phyloP scores from a whole-genome alignment of 2,329 filamentous ascomycete species.

The Tolypocladium paradoxum region DNA sequence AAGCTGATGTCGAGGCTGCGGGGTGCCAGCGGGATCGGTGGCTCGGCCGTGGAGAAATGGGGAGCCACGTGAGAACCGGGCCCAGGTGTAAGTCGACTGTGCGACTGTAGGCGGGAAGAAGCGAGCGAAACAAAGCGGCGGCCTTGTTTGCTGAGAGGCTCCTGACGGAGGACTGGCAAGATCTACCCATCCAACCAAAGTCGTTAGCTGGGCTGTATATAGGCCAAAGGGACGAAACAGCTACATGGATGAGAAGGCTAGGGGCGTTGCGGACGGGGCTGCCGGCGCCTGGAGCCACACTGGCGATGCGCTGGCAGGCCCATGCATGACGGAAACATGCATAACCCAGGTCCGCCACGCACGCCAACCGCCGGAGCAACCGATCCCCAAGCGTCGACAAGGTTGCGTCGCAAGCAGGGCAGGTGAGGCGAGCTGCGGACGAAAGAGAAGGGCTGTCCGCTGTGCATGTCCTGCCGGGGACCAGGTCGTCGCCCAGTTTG shows the following conservation, averaged over 20 bases:
- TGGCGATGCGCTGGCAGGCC: slow-evolving; percentile 26
- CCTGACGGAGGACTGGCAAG: slow-evolving; percentile 13
- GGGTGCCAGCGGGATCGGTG: slow-evolving; percentile 19
- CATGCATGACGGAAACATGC: slow-evolving; percentile 51
- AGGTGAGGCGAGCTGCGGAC: background rate
- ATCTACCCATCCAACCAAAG: slow-evolving; percentile 27
- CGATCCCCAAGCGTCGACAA: slow-evolving; percentile 4
- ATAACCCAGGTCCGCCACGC: slow-evolving; percentile 14
- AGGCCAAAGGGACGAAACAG: slow-evolving; percentile 13
- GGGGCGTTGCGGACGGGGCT: slow-evolving; percentile 10
- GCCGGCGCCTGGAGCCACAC: slow-evolving; percentile 18
- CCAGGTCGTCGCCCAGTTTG: background rate
- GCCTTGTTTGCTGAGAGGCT: slow-evolving; percentile 11
- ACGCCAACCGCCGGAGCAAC: slow-evolving; percentile 7
- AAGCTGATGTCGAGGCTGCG: slow-evolving; percentile 34
- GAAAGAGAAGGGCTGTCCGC: background rate
- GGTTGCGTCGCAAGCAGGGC: background rate
- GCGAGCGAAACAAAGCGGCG: slow-evolving; percentile 11
- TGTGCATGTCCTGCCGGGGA: background rate
- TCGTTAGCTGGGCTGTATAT: slow-evolving; percentile 23
- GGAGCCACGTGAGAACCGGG: slow-evolving; percentile 32
- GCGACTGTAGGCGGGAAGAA: slow-evolving; percentile 7
- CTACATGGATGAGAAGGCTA: slow-evolving; percentile 11
- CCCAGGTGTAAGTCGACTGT: slow-evolving; percentile 1
- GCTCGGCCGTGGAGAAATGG: slow-evolving; percentile 21